Evolutionary conservation across 2,329 filamentous ascomycete species (phyloP).

Genomic region (Aspergillaceae sp.): DNA sequence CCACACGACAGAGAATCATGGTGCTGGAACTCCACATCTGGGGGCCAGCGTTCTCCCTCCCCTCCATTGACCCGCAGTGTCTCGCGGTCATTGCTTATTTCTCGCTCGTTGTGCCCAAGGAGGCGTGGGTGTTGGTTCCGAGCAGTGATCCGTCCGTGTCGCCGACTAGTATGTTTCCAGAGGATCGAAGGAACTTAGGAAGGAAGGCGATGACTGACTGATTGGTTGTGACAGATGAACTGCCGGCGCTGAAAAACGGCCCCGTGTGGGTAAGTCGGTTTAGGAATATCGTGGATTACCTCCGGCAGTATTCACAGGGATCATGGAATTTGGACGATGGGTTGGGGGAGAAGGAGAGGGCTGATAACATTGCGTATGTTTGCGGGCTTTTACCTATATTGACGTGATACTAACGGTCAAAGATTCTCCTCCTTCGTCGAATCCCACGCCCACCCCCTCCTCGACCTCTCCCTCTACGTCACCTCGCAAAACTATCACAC

Average conservation of each 20-base stretch:
- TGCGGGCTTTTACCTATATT: background rate
- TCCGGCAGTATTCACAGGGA: constrained; percentile 39
- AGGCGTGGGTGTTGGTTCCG: constrained; percentile 62
- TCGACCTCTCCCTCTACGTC: constrained; percentile 83
- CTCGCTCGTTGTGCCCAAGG: constrained; percentile 49
- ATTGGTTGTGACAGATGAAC: constrained; percentile 38
- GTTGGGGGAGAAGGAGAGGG: constrained; percentile 35
- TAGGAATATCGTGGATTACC: constrained; percentile 46
- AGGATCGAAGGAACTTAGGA: background rate
- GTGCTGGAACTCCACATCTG: constrained; percentile 75
- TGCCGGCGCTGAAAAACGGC: constrained; percentile 51
- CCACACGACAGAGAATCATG: constrained; percentile 28
- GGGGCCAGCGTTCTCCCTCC: constrained; percentile 78
- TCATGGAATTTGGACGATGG: constrained; percentile 42
- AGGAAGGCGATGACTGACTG: constrained; percentile 4
- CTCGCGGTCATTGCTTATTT: constrained; percentile 75
- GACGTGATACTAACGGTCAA: background rate
- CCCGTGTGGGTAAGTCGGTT: constrained; percentile 46
- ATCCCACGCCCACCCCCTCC: constrained; percentile 63
- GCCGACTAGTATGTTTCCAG: constrained; percentile 54
- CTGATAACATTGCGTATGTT: constrained; percentile 44
- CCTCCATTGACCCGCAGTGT: constrained; percentile 87
- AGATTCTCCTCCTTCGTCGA: constrained; percentile 59
- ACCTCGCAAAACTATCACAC: constrained; percentile 79
- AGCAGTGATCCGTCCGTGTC: constrained; percentile 64